Conservation (phyloP, 139 green algal species). For the Volvox reticuliferus region DNA sequence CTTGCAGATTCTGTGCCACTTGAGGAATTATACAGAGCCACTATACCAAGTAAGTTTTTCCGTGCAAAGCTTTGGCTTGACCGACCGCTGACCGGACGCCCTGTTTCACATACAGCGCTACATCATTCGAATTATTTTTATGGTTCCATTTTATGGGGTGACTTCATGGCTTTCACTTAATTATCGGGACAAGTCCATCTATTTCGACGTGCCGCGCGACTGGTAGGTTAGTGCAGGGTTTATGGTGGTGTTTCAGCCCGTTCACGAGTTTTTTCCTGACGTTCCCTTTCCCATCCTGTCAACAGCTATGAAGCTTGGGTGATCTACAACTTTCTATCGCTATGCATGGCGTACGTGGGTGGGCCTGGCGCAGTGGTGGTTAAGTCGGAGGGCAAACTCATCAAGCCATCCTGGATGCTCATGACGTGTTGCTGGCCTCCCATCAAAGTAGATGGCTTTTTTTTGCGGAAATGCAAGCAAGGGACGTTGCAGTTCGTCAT, state of each 20-base stretch:
- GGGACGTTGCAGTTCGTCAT: slow-evolving; percentile 96
- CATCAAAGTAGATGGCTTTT: slow-evolving; percentile 87
- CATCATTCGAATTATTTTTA: slow-evolving; percentile 98
- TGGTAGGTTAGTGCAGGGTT: slow-evolving; percentile 67
- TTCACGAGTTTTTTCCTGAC: neutral
- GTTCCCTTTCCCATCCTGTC: neutral
- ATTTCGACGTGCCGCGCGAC: slow-evolving; percentile 92
- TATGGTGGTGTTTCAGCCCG: neutral
- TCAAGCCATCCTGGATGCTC: slow-evolving; percentile 84
- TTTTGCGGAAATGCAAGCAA: slow-evolving; percentile 90
- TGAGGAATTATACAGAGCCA: slow-evolving; percentile 94
- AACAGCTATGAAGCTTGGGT: slow-evolving; percentile 96
- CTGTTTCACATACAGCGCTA: slow-evolving; percentile 80
- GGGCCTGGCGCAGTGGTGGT: slow-evolving; percentile 93
- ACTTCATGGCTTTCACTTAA: slow-evolving; percentile 87
- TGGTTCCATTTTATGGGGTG: slow-evolving; percentile 94
- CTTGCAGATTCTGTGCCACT: slow-evolving; percentile 89
- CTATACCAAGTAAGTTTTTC: slow-evolving; percentile 80
- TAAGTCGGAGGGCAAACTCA: slow-evolving; percentile 85
- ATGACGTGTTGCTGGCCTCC: slow-evolving; percentile 93
- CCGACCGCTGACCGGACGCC: neutral
- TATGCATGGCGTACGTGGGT: slow-evolving; percentile 97
- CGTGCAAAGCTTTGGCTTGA: neutral
- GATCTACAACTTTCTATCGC: slow-evolving; percentile 97
- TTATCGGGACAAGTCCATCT: slow-evolving; percentile 81